Evolutionary conservation across 805 yeast species (phyloP), one percentile per base, ranked within the genome.

Genomic region (Lipomyces lipofer): DNA sequence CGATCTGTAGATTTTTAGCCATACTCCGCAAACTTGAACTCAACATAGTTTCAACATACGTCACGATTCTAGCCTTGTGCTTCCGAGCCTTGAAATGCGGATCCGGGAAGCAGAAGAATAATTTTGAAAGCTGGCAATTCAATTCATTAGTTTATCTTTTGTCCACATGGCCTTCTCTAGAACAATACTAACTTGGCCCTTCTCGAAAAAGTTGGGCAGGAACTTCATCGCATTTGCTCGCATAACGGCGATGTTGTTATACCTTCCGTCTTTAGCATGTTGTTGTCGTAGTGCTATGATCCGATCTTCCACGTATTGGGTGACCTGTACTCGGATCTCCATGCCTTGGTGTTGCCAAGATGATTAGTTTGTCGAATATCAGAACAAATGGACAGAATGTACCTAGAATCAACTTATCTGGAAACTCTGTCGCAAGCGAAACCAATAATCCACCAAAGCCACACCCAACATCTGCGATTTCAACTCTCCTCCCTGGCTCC

Each of bases 101-200:
- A 71, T 94, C 99, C n/a, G 99, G 99, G 79, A 94, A 94, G 71
- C 99, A 94, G 75, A 94, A 94, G 74, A 94, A 94, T 80, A 94
- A 88, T 75, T 92, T 94, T 30, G 85, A 81, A 28, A 64, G 51
- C 47, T 63, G 60, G 9, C 10, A n/a, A n/a, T n/a, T 21, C 40
- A 12, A 9, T 15, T n/a, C 13, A 15, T 33, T 17, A 8, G 33
- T 36, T 9, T 8, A 15, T 36, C 25, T 3, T 36, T 6, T 19
- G 8, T 33, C 17, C 38, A 2, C 3, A 13, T 21, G 17, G 33
- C 33, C 10, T 2, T 29, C 13, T 12, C 33, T 2, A 29, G 33
- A n/a, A 29, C 33, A 29, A 29, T 12, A 17, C 40, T 15, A 97
- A 36, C 40, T 25, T 36, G 40, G 5, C 83, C 83, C 70, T 85